Evolutionary conservation across 2,329 filamentous ascomycete genomes (phyloP).

Genomic region (Pseudogymnoascus sp.): DNA sequence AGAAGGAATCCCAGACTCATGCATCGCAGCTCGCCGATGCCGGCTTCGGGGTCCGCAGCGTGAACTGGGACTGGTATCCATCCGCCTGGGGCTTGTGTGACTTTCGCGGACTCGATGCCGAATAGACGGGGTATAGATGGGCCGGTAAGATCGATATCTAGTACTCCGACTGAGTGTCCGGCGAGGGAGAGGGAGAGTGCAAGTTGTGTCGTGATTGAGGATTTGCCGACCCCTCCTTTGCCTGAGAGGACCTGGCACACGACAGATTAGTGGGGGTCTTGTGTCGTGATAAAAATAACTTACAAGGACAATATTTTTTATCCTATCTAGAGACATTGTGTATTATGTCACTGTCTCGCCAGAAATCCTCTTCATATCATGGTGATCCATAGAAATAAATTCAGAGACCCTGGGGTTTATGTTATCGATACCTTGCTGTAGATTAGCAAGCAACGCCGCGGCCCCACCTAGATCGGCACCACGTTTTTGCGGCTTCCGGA

Average conservation of each 20-base stretch:
- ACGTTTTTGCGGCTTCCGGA: constrained; percentile 5
- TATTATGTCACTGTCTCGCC: neutral
- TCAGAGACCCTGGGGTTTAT: constrained; percentile 4
- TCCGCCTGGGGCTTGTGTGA: constrained; percentile 81
- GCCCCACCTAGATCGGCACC: constrained; percentile 3
- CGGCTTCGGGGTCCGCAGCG: constrained; percentile 41
- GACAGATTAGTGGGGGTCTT: neutral
- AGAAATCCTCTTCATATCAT: neutral
- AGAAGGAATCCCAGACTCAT: constrained; percentile 94
- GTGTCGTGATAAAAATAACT: constrained; percentile 19
- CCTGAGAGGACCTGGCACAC: constrained; percentile 67
- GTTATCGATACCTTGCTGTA: constrained; percentile 5
- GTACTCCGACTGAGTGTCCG: constrained; percentile 83
- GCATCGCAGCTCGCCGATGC: constrained; percentile 60
- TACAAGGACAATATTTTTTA: constrained; percentile 73
- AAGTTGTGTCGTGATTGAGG: constrained; percentile 92
- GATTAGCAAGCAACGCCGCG: constrained; percentile 6
- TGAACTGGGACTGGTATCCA: constrained; percentile 90
- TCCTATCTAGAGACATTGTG: constrained; percentile 57
- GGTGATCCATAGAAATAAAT: neutral
- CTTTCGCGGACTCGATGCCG: constrained; percentile 78
- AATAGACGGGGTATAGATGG: constrained; percentile 95
- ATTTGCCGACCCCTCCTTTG: constrained; percentile 97
- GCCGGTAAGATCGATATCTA: constrained; percentile 92
- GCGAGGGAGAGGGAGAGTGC: constrained; percentile 79